Evolutionary conservation across 2,329 filamentous ascomycete genomes (phyloP).

Genomic region (Xylariaceae sp.): DNA sequence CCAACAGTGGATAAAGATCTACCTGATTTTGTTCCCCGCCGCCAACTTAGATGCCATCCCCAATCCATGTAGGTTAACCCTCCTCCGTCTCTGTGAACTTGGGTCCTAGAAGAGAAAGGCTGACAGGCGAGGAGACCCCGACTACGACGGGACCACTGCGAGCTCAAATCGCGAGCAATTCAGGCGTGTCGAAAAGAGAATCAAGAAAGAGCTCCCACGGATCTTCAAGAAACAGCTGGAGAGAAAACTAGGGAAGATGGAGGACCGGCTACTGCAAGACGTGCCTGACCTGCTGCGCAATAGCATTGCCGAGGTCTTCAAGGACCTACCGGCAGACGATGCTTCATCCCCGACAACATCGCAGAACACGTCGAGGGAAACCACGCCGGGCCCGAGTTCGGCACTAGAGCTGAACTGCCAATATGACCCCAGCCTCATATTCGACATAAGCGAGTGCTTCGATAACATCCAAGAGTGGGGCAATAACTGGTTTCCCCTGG

Average conservation of each 20-base stretch:
- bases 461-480: conserved; percentile 10
- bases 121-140: conserved; percentile 23
- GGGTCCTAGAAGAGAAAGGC: background rate
- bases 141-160: conserved; percentile 18
- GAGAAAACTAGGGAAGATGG: conserved; percentile 24
- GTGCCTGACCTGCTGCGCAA: conserved; percentile 26
- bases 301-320: conserved; percentile 24
- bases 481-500: no score
- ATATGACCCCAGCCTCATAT: background rate
- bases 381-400: conserved; percentile 11
- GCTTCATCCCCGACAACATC: conserved; percentile 20
- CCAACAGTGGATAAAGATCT: conserved; percentile 29
- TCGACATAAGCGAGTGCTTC: conserved; percentile 19
- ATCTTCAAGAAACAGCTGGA: conserved; percentile 26
- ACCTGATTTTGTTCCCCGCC: conserved; percentile 28
- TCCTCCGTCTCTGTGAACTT: background rate
- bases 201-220: conserved; percentile 25
- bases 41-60: conserved; percentile 25
- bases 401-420: no score
- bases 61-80: conserved; percentile 26
- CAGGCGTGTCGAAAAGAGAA: conserved; percentile 22
- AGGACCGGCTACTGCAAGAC: conserved; percentile 19
- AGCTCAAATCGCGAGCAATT: conserved; percentile 19
- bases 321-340: conserved; percentile 18
- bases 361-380: conserved; percentile 18